These are phyloP conservation scores for Clitopilus hobsonii DNA, from an alignment of 768 basidiomycete genomes.

Conservation along the genomic window DNA sequence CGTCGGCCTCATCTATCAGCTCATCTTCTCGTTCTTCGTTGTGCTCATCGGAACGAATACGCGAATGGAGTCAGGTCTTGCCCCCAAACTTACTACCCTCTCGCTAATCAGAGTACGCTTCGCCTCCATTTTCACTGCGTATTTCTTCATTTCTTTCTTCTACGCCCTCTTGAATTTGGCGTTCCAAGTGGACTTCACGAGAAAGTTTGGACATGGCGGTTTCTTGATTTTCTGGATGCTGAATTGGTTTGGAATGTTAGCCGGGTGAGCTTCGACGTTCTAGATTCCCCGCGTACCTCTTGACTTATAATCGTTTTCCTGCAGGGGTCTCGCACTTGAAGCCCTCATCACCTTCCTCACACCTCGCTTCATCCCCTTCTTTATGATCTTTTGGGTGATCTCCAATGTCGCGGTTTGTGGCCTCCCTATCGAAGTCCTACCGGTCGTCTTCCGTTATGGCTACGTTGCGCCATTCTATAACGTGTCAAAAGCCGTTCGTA, in stretches of 20 bases:
- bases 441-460: constrained; percentile 46
- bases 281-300: too few species aligned
- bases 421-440: constrained; percentile 47
- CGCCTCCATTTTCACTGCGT: constrained; percentile 21
- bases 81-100: constrained; percentile 18
- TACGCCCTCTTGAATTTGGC: constrained; percentile 57
- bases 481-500: constrained; percentile 46
- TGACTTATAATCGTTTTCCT: too few species aligned
- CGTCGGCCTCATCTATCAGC: constrained; percentile 49
- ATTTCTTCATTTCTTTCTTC: constrained; percentile 39
- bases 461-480: constrained; percentile 61
- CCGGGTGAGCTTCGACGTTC: constrained; percentile 48
- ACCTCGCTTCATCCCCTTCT: constrained; percentile 46
- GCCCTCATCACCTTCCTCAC: constrained; percentile 55
- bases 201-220: constrained; percentile 45
- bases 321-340: constrained; percentile 59
- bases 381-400: constrained; percentile 65
- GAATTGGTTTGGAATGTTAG: constrained; percentile 52
- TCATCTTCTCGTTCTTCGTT: constrained; percentile 41
- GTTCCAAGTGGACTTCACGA: constrained; percentile 52
- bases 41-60: constrained; percentile 28
- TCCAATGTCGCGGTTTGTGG: constrained; percentile 54
- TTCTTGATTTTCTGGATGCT: constrained; percentile 69
- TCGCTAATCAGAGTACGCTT: constrained; percentile 29
- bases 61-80: constrained; percentile 25